Percentiles rank a stretch among this genome's conserved stretches.
Conservation (phyloP, 148 eudicot genomes). For the Diospyros kaki region DNA sequence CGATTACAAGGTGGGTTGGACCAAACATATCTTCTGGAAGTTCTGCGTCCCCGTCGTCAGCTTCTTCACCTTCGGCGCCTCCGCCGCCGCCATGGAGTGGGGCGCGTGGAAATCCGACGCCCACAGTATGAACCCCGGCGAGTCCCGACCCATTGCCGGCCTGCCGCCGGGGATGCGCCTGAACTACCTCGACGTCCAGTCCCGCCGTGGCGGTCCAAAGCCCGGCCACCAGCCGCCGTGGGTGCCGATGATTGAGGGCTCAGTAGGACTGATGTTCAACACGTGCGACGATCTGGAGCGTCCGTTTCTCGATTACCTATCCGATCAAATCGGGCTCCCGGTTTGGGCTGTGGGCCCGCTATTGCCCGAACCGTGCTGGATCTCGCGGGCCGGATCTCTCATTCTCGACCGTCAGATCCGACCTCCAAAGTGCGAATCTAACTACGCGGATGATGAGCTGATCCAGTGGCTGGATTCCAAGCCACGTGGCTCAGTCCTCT, state of each 20-base stretch:
- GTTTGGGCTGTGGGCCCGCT: constrained; percentile 21
- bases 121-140: not conserved
- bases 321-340: constrained; percentile 2
- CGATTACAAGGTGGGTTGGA: not conserved
- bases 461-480: constrained; percentile 21
- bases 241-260: constrained; percentile 13
- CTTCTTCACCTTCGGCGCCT: constrained; percentile 22
- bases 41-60: constrained; percentile 11
- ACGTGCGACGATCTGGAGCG: constrained; percentile 19
- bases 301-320: constrained; percentile 13
- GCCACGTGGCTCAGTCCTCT: constrained; percentile 19
- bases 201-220: constrained; percentile 2
- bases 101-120: constrained; percentile 16
- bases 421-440: not conserved
- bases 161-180: constrained; percentile 14
- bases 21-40: not conserved
- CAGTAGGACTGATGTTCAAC: constrained; percentile 20
- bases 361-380: constrained; percentile 8
- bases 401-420: constrained; percentile 2
- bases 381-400: not conserved
- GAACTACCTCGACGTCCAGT: not conserved
- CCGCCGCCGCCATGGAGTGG: constrained; percentile 23
- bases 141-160: constrained; percentile 5
- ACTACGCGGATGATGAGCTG: constrained; percentile 6
- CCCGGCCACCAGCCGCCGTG: constrained; percentile 18